A percentile compares a stretch with the other conserved stretches of the same genome.
phyloP scores from a whole-genome alignment of 2,329 filamentous ascomycete genomes.

The Diplodia corticola region DNA sequence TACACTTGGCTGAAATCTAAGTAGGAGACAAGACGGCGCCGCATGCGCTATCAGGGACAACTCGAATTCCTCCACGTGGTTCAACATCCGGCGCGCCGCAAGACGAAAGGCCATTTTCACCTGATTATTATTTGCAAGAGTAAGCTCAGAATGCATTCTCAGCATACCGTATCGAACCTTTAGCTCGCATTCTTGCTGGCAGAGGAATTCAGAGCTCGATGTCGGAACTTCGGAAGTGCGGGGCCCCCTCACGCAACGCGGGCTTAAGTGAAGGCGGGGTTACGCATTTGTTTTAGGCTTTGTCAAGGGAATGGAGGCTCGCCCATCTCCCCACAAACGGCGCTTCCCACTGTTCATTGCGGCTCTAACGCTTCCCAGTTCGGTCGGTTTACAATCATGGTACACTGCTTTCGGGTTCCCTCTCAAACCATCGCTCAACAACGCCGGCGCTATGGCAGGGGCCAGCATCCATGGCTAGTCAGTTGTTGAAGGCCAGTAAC shows the following conservation, averaged over 20 bases:
- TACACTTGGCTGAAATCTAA: background rate
- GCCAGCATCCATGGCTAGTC: background rate
- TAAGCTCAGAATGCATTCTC: background rate
- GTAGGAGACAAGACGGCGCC: background rate
- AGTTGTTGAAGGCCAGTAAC: background rate
- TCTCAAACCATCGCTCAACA: background rate
- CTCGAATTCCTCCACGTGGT: background rate
- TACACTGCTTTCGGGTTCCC: background rate
- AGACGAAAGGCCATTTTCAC: background rate
- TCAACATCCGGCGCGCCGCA: background rate
- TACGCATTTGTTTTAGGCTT: background rate
- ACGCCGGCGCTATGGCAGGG: background rate
- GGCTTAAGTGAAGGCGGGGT: too few relatives aligned
- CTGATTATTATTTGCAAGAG: background rate
- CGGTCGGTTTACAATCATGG: background rate
- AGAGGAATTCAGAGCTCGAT: background rate
- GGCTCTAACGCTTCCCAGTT: background rate
- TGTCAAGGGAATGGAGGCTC: background rate
- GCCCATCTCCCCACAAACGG: background rate
- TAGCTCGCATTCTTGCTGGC: background rate
- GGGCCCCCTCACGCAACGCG: background rate
- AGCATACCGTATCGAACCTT: background rate
- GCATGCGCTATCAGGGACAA: background rate
- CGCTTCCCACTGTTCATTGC: background rate
- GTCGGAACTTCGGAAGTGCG: background rate